A percentile compares a stretch with the other conserved stretches of the same genome.
These are phyloP conservation scores for Gentiana dahurica DNA, from an alignment of 257 asterid genomes.

Conservation along the genomic window DNA sequence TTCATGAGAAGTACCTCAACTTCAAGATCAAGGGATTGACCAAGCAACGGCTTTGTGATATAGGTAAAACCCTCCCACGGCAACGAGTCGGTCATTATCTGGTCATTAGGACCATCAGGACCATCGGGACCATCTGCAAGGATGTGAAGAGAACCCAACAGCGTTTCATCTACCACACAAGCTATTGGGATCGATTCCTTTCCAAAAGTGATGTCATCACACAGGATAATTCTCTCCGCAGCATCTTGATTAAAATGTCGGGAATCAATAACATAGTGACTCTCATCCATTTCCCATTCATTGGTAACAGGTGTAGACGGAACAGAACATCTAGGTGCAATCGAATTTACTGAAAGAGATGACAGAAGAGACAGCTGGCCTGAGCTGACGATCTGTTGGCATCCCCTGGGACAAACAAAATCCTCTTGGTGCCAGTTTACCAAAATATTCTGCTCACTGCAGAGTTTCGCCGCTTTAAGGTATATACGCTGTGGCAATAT, in stretches of 20 bases:
- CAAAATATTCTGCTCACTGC: constrained; percentile 77
- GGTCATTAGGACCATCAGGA: constrained; percentile 51
- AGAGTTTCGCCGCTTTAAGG: constrained; percentile 83
- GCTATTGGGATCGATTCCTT: constrained; percentile 79
- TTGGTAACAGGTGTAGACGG: constrained; percentile 22
- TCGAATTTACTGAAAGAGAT: constrained; percentile 27
- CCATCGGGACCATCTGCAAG: constrained; percentile 28
- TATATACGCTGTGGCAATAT: constrained; percentile 58
- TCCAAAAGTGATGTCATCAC: constrained; percentile 92
- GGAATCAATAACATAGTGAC: constrained; percentile 83
- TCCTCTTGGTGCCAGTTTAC: constrained; percentile 83
- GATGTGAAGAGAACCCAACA: constrained; percentile 52
- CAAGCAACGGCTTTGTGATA: constrained; percentile 59
- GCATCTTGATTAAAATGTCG: constrained; percentile 68
- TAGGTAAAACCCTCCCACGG: constrained; percentile 98
- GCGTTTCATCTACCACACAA: constrained; percentile 89
- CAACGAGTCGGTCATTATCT: constrained; percentile 43
- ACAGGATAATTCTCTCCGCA: constrained; percentile 67
- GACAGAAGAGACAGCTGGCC: constrained; percentile 33
- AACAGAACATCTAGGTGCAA: constrained; percentile 23
- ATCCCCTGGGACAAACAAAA: constrained; percentile 73
- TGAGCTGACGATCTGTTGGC: constrained; percentile 27
- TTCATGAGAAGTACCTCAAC: constrained; percentile 43
- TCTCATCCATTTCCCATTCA: constrained; percentile 85
- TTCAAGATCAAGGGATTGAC: constrained; percentile 53